Conservation (phyloP, 2,329 filamentous ascomycete genomes). For the Fusarium sp. region DNA sequence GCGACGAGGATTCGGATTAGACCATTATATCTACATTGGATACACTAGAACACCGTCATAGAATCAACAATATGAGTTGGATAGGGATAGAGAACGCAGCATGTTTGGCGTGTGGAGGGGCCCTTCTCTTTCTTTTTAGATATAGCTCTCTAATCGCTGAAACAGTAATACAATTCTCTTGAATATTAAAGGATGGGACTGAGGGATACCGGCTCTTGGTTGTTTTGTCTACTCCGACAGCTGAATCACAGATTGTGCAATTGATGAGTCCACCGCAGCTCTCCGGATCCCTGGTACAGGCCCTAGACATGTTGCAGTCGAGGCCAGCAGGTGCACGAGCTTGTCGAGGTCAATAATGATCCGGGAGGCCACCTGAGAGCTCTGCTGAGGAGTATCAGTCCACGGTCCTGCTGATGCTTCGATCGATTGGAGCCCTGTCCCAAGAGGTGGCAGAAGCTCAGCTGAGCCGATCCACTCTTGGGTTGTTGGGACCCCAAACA, state of each 20-base stretch:
- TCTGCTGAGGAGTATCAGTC: neutral
- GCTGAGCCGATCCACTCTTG: neutral
- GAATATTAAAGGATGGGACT: neutral
- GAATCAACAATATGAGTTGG: neutral
- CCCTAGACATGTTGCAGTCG: conserved; percentile 1
- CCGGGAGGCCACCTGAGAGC: neutral
- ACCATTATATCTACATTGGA: neutral
- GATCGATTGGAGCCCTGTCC: neutral
- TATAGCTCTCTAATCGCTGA: neutral
- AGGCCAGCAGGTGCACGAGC: neutral
- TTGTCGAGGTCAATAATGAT: neutral
- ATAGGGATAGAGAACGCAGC: neutral
- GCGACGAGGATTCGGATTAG: conserved; percentile 14
- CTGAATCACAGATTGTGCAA: neutral
- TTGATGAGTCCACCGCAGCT: neutral
- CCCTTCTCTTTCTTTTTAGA: neutral
- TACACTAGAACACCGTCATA: neutral
- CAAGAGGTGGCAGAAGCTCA: neutral
- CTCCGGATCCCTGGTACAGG: conserved; percentile 1
- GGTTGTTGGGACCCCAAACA: neutral
- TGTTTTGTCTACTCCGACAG: neutral
- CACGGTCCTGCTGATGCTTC: neutral
- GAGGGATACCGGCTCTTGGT: neutral
- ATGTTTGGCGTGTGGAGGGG: neutral
- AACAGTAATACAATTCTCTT: neutral